A percentile compares a stretch with the other conserved stretches of the same genome.
Evolutionary conservation across 495 filamentous ascomycete genomes (phyloP).

Genomic region (Trichocladium antarcticum): DNA sequence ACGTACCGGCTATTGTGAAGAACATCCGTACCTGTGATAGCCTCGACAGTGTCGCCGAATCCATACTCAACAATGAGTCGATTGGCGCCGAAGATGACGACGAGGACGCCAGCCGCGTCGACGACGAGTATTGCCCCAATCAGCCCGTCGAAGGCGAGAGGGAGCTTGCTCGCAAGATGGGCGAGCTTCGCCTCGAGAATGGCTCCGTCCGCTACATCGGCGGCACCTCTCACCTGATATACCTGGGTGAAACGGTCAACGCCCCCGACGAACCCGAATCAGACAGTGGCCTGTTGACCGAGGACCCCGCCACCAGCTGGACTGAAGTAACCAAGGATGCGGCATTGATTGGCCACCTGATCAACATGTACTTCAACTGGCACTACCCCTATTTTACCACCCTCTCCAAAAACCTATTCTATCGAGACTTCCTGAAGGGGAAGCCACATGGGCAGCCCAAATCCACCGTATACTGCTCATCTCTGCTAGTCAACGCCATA

Average conservation of each 20-base stretch:
- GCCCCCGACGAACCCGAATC: constrained; percentile 39
- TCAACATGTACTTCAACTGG: constrained; percentile 98
- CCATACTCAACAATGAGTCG: constrained; percentile 43
- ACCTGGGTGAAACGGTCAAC: constrained; percentile 49
- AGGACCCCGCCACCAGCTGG: constrained; percentile 69
- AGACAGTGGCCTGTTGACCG: constrained; percentile 39
- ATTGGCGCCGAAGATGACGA: constrained; percentile 32
- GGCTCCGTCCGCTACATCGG: constrained; percentile 88
- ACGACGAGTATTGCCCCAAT: constrained; percentile 28
- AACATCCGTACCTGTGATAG: constrained; percentile 89
- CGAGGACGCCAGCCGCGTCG: constrained; percentile 19
- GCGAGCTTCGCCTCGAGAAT: constrained; percentile 74
- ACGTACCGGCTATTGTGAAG: constrained; percentile 66
- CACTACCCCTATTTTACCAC: constrained; percentile 96
- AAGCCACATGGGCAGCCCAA: constrained; percentile 33
- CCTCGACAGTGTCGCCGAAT: constrained; percentile 79
- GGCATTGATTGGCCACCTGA: constrained; percentile 69
- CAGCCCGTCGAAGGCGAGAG: constrained; percentile 61
- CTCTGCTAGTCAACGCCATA: constrained; percentile 89
- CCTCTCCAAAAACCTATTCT: constrained; percentile 81
- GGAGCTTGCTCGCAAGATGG: constrained; percentile 86
- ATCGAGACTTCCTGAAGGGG: constrained; percentile 68
- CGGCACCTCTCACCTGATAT: constrained; percentile 88
- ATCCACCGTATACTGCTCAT: constrained; percentile 67
- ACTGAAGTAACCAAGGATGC: constrained; percentile 73